Evolutionary conservation across 768 basidiomycete species (phyloP).

Genomic region (Inosperma sp.): DNA sequence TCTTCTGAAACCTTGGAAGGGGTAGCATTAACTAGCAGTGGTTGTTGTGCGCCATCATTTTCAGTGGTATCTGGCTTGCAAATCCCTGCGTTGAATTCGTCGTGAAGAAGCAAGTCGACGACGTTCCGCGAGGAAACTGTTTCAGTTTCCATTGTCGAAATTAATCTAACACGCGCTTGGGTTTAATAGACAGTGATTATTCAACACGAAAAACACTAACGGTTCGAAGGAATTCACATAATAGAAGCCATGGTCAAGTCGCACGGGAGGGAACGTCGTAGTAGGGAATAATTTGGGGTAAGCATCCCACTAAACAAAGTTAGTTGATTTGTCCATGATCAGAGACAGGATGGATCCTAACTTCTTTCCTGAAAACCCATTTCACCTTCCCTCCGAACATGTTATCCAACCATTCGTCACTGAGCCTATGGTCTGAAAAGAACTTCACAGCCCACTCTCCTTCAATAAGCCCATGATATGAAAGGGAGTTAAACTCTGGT

Average conservation of each 20-base stretch:
- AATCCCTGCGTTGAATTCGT: slow-evolving; percentile 66
- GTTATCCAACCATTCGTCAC: slow-evolving; percentile 63
- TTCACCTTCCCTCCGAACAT: slow-evolving; percentile 65
- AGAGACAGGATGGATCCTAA: slow-evolving; percentile 22
- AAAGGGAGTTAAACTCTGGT: slow-evolving; percentile 84
- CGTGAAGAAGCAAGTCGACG: slow-evolving; percentile 71
- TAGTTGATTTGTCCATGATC: slow-evolving; percentile 1
- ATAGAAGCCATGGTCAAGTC: slow-evolving; percentile 73
- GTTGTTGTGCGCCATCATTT: slow-evolving; percentile 9
- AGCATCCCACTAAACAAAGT: slow-evolving; percentile 63
- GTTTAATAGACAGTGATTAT: slow-evolving; percentile 6
- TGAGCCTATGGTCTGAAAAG: slow-evolving; percentile 63
- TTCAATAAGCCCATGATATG: slow-evolving; percentile 65
- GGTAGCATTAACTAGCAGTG: not conserved
- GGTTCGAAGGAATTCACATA: slow-evolving; percentile 93
- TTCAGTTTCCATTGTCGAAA: slow-evolving; percentile 94
- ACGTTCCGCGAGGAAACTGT: slow-evolving; percentile 79
- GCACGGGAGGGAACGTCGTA: slow-evolving; percentile 66
- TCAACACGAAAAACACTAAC: slow-evolving; percentile 39
- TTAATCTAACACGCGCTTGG: slow-evolving; percentile 45
- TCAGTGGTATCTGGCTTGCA: slow-evolving; percentile 35
- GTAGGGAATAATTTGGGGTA: slow-evolving; percentile 73
- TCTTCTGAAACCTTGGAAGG: slow-evolving; percentile 23
- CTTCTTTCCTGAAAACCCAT: slow-evolving; percentile 83
- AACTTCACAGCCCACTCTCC: slow-evolving; percentile 81